Base-by-base conservation (phyloP, 805 yeast species). In the Sugiyamaella marilandica region DNA sequence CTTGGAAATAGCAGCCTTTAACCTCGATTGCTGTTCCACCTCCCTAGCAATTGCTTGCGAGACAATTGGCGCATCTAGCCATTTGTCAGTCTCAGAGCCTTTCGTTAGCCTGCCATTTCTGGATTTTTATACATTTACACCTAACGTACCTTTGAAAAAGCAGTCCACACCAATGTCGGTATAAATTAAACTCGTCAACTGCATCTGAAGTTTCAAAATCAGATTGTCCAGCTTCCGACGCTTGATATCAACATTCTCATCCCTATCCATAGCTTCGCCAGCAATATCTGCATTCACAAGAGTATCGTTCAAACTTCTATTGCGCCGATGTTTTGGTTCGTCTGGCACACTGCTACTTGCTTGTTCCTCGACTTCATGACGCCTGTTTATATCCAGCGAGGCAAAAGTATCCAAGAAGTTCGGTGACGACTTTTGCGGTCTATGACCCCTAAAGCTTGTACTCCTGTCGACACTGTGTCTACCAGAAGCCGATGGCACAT, bases 41-140 rank as follows among this genome's bases (percentile, higher is more conserved):
- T 41, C 50, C 13, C 55, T 34, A 26, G 52, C 54, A 10, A 56
- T 31, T 5, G 55, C 34, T 13, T 52, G 52, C 2, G 21, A n/a
- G 11, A 60, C 62, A 10, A 60, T 41, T 7, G 56, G 54, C 5
- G 55, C 34, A 5, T 48, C 53, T 59, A 68, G 57, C 61, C 63
- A 68, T 46, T 51, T 50, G 51, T 68, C 72, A 5, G 70, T 65
- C 35, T 68, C 71, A 1, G 70, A 60, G 11, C 70, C 56, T 52
- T 19, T 7, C 26, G 43, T 43, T 24, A 14, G 32, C 21, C 13
- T 11, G 29, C 19, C 14, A 35, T 35, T 11, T 35, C n/a, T 4
- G 18, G 29, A 24, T 21, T 41, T 11, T 31, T n/a, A 36, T 16
- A 43, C 10, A 7, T n/a, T n/a, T n/a, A n/a, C n/a, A n/a, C n/a